Conservation (phyloP, 805 yeast species). For the Clavispora fructus region DNA sequence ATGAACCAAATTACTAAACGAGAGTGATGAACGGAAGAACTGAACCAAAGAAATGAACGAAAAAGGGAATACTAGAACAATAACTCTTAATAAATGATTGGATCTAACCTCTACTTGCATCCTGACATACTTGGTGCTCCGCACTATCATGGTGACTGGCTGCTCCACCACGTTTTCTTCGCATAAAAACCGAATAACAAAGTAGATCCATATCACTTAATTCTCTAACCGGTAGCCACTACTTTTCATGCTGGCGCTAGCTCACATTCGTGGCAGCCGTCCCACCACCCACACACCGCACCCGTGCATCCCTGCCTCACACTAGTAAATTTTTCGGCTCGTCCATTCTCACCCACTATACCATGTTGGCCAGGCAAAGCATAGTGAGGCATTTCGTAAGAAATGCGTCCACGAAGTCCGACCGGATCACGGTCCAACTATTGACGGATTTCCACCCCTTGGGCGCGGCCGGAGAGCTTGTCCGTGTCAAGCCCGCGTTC, state of each 20-base stretch:
- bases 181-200: no score
- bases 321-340: not conserved
- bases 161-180: no score
- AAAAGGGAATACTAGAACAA: no score
- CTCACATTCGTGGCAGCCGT: no score
- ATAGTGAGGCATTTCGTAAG: constrained; percentile 10
- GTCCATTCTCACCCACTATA: not conserved
- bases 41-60: not conserved
- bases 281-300: not conserved
- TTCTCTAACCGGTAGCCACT: no score
- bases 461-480: constrained; percentile 69
- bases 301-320: constrained; percentile 8
- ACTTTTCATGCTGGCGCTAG: no score
- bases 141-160: no score
- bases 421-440: constrained; percentile 69
- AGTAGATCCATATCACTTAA: no score
- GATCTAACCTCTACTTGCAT: no score
- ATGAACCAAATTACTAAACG: not conserved
- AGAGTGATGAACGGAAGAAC: no score
- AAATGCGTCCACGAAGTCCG: constrained; percentile 15
- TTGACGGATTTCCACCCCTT: constrained; percentile 58
- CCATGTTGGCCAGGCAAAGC: constrained; percentile 8
- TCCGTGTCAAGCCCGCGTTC: constrained; percentile 68
- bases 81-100: no score
- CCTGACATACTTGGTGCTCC: no score